phyloP scores from a whole-genome alignment of 2,329 filamentous ascomycete species.

The Lomentospora prolificans region DNA sequence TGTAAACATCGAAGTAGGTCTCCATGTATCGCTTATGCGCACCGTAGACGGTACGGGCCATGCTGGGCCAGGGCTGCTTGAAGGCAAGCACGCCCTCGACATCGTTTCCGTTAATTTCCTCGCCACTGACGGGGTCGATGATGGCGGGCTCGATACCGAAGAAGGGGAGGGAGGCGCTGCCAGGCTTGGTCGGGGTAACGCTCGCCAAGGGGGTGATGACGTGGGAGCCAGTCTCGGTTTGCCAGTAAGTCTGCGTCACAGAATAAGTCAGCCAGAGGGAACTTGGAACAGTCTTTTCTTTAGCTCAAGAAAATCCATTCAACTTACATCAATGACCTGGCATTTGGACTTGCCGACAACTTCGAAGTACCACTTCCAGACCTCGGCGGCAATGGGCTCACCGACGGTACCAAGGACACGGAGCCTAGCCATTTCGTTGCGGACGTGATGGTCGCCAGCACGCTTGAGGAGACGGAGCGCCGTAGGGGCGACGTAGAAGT shows the following conservation, averaged over 20 bases:
- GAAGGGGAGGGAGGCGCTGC: slow-evolving; percentile 91
- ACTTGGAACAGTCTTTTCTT: background rate
- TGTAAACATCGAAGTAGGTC: slow-evolving; percentile 95
- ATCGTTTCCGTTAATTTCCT: slow-evolving; percentile 90
- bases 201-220: slow-evolving; percentile 91
- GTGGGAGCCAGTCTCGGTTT: slow-evolving; percentile 96
- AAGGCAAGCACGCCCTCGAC: slow-evolving; percentile 95
- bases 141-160: slow-evolving; percentile 97
- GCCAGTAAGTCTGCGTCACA: slow-evolving; percentile 80
- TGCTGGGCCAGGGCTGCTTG: slow-evolving; percentile 97
- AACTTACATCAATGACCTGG: slow-evolving; percentile 84
- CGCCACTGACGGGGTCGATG: slow-evolving; percentile 89
- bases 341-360: slow-evolving; percentile 86
- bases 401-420: slow-evolving; percentile 90
- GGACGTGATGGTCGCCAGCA: slow-evolving; percentile 86
- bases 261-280: background rate
- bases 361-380: slow-evolving; percentile 99
- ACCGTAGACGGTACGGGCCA: slow-evolving; percentile 96
- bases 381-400: slow-evolving; percentile 93
- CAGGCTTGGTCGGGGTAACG: slow-evolving; percentile 92
- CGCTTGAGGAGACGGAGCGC: slow-evolving; percentile 89
- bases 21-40: slow-evolving; percentile 99
- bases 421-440: slow-evolving; percentile 79
- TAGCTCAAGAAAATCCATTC: background rate
- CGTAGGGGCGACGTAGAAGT: slow-evolving; percentile 97